A percentile compares a stretch with the other conserved stretches of the same genome.
These are phyloP conservation scores for Aspergillus sp. DNA, from an alignment of 2,329 filamentous ascomycete genomes.

Conservation along the genomic window DNA sequence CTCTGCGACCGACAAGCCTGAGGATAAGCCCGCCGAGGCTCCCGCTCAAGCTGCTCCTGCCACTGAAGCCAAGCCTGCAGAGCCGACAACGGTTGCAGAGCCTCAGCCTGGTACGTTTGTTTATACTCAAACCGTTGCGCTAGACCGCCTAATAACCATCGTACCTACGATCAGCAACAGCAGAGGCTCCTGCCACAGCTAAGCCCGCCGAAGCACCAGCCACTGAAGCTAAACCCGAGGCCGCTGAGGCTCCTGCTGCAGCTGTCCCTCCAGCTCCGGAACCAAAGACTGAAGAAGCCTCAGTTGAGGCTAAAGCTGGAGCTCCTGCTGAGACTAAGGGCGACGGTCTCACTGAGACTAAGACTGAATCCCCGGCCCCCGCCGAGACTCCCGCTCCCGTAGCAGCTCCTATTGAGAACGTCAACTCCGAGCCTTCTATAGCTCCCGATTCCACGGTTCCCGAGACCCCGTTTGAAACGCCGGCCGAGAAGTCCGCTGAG, in stretches of 20 bases:
- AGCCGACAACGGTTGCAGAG: conserved; percentile 14
- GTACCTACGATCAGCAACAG: neutral
- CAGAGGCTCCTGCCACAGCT: conserved; percentile 10
- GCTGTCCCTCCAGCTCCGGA: neutral
- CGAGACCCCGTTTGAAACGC: conserved; percentile 2
- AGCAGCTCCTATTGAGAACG: conserved; percentile 3
- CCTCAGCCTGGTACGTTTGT: conserved; percentile 18
- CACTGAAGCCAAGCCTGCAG: conserved; percentile 11
- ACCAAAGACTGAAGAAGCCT: conserved; percentile 5
- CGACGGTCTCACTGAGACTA: neutral
- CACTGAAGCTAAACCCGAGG: conserved; percentile 14
- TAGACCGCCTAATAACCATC: neutral
- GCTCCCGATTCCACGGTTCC: conserved; percentile 11
- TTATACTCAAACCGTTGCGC: neutral
- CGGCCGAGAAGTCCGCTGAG: neutral
- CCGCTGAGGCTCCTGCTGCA: conserved; percentile 9
- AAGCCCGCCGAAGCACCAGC: conserved; percentile 13
- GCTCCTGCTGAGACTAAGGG: conserved; percentile 9
- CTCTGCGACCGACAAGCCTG: conserved; percentile 14
- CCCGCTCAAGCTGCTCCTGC: conserved; percentile 8
- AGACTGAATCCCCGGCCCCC: conserved; percentile 6
- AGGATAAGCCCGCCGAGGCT: conserved; percentile 14
- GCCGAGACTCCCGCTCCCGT: conserved; percentile 5
- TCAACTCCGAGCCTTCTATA: conserved; percentile 1
- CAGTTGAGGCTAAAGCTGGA: conserved; percentile 10